These are phyloP conservation scores for Debaryomyces tyrocola DNA, from an alignment of 805 yeast species.

Conservation along the genomic window DNA sequence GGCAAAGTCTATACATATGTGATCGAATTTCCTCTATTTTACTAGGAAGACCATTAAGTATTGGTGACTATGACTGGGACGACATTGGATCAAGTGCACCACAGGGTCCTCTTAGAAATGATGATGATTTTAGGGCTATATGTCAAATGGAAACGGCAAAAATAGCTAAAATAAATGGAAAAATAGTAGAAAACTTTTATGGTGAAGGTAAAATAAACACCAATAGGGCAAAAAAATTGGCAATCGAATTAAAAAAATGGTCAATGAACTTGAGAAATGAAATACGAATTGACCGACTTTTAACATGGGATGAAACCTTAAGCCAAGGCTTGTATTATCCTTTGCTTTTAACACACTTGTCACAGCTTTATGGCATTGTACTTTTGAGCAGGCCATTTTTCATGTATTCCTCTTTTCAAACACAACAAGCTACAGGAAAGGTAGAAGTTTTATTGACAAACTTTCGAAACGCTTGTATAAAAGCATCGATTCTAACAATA, in stretches of 20 bases:
- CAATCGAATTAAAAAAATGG: conserved; percentile 36
- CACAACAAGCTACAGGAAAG: conserved; percentile 13
- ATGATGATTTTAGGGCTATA: conserved; percentile 18
- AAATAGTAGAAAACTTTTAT: conserved; percentile 31
- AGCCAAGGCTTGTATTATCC: conserved; percentile 15
- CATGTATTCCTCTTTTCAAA: conserved; percentile 25
- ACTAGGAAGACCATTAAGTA: conserved; percentile 38
- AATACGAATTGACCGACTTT: conserved; percentile 23
- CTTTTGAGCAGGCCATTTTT: conserved; percentile 44
- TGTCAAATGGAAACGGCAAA: conserved; percentile 28
- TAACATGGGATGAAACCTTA: conserved; percentile 11
- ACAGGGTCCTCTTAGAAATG: conserved; percentile 7
- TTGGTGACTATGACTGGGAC: conserved; percentile 40
- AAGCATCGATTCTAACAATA: conserved; percentile 34
- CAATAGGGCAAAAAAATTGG: conserved; percentile 30
- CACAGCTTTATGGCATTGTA: conserved; percentile 36
- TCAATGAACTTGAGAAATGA: conserved; percentile 30
- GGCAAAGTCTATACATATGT: conserved; percentile 29
- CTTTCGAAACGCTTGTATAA: conserved; percentile 37
- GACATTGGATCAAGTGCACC: conserved; percentile 19
- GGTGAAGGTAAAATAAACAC: conserved; percentile 28
- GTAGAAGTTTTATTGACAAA: conserved; percentile 11
- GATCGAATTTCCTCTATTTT: conserved; percentile 33
- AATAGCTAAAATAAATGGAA: conserved; percentile 27
- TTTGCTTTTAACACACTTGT: conserved; percentile 31